Base-by-base conservation (phyloP, 257 asterid genomes). In the Parsonsia alboflavescens region DNA sequence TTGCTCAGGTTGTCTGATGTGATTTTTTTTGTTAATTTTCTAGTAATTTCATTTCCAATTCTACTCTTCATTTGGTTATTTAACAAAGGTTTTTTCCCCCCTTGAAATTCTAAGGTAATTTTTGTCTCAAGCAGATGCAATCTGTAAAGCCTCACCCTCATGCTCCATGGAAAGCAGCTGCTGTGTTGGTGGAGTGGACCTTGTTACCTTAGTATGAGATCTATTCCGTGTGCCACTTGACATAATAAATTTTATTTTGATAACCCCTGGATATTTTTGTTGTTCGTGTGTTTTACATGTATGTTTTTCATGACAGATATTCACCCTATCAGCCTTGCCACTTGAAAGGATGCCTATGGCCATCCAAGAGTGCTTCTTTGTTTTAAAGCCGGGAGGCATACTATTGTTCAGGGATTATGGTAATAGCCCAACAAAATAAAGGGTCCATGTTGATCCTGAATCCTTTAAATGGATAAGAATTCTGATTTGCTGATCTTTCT, bases 341-440 rank as follows among this genome's bases (percentile, higher is more conserved):
- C 84, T 78, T 74, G 86, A 84, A 73, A 83, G 87, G 84, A 94
- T 94, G 98, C 83, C 79, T 12, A 77, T 56, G 70, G 95, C 93
- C 78, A 86, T 91, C 56, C 73, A 82, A 15, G 86, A 87, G 70
- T 91, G 98, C 85, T 86, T 88, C 85, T 73, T 85, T 74, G 91
- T 87, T 82, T 79, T 94, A 74, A 90, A 86, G 87, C 97, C 97
- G 5, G 97, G 98, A 57, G 97, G 98, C 80, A 75, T 85, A 49
- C 85, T 94, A 71, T 85, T 94, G 76, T 90, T 94, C 79, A 83
- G 98, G 82, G 98, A 94, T 85, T 94, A 91, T 71, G 98, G 98
- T 93, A 93, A 79, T 78, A 36, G 21, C 79, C 44, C 52, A 74
- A 53, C 39, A 53, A 73, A 73, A 21, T 46, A 71, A 56, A 63